These are phyloP conservation scores for Simplicillium sp. DNA, from an alignment of 2,329 filamentous ascomycete species.

Conservation along the genomic window DNA sequence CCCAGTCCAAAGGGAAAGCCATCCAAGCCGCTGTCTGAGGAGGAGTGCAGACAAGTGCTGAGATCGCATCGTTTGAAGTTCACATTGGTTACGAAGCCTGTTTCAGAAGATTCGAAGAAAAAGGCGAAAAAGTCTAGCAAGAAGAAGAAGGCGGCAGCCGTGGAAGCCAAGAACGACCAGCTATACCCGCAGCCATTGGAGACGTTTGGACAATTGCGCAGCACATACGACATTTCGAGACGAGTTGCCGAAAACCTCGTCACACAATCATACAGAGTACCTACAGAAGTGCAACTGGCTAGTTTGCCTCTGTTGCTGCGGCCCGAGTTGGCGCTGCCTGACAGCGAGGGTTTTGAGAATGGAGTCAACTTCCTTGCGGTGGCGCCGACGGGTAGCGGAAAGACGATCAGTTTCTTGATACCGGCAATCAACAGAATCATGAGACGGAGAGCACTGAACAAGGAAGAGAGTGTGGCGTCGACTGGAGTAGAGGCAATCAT, in stretches of 20 bases:
- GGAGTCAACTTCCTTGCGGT: constrained; percentile 73
- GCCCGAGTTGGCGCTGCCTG: constrained; percentile 38
- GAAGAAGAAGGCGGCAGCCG: constrained; percentile 33
- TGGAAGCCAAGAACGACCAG: constrained; percentile 41
- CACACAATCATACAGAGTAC: constrained; percentile 75
- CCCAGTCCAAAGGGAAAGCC: constrained; percentile 16
- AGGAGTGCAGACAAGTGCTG: constrained; percentile 64
- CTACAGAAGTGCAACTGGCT: constrained; percentile 89
- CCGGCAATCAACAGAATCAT: constrained; percentile 73
- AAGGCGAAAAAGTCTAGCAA: constrained; percentile 49
- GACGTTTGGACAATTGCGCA: constrained; percentile 64
- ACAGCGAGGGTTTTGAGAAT: constrained; percentile 21
- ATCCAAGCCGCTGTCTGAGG: constrained; percentile 44
- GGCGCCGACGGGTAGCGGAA: constrained; percentile 91
- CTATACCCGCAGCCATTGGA: constrained; percentile 73
- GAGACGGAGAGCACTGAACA: constrained; percentile 39
- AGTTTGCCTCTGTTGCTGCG: constrained; percentile 70
- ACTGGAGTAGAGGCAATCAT: constrained; percentile 58
- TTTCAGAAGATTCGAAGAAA: constrained; percentile 29
- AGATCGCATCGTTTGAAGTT: constrained; percentile 79
- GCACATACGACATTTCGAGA: constrained; percentile 62
- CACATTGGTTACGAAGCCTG: constrained; percentile 53
- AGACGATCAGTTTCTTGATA: constrained; percentile 88
- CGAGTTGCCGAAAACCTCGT: constrained; percentile 69
- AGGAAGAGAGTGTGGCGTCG: constrained; percentile 22